Conservation (phyloP, 768 basidiomycete genomes). For the Termitomyces sp. region DNA sequence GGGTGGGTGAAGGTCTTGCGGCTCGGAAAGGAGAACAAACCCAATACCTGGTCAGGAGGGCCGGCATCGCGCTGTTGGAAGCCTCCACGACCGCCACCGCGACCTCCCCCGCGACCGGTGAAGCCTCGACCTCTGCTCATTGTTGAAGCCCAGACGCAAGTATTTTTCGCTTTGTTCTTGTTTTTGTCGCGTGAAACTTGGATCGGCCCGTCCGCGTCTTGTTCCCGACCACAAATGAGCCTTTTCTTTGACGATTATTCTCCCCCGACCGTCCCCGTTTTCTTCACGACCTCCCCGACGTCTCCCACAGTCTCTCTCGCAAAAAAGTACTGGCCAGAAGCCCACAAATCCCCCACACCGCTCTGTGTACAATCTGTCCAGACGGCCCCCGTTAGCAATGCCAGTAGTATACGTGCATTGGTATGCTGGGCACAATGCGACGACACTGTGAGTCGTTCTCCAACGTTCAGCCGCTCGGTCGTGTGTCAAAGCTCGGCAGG, state of each 20-base stretch:
- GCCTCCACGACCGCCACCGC: constrained; percentile 67
- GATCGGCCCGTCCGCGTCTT: constrained; percentile 4
- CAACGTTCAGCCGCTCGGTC: background rate
- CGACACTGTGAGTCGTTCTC: constrained; percentile 30
- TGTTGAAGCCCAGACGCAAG: background rate
- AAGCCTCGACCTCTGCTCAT: constrained; percentile 36
- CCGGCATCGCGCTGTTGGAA: constrained; percentile 69
- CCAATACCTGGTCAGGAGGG: constrained; percentile 76
- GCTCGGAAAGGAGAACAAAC: constrained; percentile 30
- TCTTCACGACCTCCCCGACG: constrained; percentile 14
- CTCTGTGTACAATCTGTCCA: constrained; percentile 13
- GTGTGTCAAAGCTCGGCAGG: constrained; percentile 16
- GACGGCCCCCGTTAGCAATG: background rate
- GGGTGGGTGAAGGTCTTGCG: constrained; percentile 6
- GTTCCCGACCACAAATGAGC: constrained; percentile 17
- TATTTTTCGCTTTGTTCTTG: constrained; percentile 14
- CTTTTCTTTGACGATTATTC: constrained; percentile 22
- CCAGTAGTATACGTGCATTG: constrained; percentile 10
- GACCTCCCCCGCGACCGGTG: constrained; percentile 47
- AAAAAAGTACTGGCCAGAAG: constrained; percentile 24
- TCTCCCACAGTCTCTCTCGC: constrained; percentile 24
- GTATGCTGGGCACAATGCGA: constrained; percentile 28
- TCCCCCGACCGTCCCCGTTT: constrained; percentile 22
- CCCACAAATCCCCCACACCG: constrained; percentile 8
- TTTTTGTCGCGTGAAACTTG: constrained; percentile 8